Evolutionary conservation across 305 asterid genomes (phyloP), one percentile per base, ranked within the genome.

Genomic region (Salvia sclarea): DNA sequence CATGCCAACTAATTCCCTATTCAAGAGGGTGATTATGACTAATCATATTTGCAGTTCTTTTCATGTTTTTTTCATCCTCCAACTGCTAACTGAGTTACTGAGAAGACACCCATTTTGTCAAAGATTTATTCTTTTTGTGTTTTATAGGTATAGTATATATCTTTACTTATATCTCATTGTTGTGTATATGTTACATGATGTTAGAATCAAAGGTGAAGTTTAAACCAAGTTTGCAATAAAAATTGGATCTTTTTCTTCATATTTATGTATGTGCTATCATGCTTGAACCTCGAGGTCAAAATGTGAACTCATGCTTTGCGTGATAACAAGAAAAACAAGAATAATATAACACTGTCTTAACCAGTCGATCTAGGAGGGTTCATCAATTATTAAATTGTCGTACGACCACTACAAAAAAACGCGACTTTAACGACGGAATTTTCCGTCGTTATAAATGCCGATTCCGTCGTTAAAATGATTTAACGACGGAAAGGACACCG

Each of bases 11-110:
- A 31, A 53, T 66, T 56, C 38, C 75, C 63, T 60, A 21, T 75
- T 72, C 53, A 71, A 55, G 25, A 9, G 68, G 75, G 55, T 72
- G 74, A 74, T 71, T 64, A 55, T 66, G 66, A 66, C 71, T 49
- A 60, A 72, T 66, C 74, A 75, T 41, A 57, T 18, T 21, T 57
- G 45, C 64, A 73, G 17, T 54, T 63, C 24, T 63, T 71, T 54
- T 30, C 65, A 62, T 63, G 66, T 30, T 43, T 25, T 64, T 64
- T 28, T 56, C n/a, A 6, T 33, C 40, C 38, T 43, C 52, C 30
- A 64, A 72, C 59, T 14, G 48, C 68, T 58, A 56, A 56, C 33
- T 64, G 61, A 48, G 69, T 58, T 8, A 66, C 48, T 21, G 56
- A 49, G 69, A 37, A 62, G 28, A 28, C 11, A 25, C 54, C 25